These are phyloP conservation scores for Podosphaera leucotricha DNA, from an alignment of 2,329 filamentous ascomycete species.

Conservation along the genomic window DNA sequence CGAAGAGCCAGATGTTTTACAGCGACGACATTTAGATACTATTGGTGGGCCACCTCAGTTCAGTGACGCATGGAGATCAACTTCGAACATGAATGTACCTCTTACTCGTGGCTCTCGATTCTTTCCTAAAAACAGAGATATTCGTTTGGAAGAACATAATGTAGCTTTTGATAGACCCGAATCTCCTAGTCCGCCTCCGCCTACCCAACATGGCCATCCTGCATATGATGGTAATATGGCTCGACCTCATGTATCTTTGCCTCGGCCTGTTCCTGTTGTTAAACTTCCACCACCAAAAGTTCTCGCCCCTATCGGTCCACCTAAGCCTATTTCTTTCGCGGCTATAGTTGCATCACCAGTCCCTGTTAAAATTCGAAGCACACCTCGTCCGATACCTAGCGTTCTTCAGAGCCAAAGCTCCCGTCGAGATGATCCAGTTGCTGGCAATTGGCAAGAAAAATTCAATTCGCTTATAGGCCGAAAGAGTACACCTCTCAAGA, in stretches of 20 bases:
- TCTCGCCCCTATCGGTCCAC: conserved; percentile 20
- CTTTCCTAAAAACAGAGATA: conserved; percentile 28
- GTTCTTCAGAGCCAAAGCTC: conserved; percentile 19
- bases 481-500: conserved; percentile 32
- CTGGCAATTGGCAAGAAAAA: conserved; percentile 49
- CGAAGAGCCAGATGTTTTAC: conserved; percentile 8
- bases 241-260: conserved; percentile 46
- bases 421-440: conserved; percentile 6
- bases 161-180: conserved; percentile 17
- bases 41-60: conserved; percentile 9
- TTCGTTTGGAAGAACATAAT: conserved; percentile 19
- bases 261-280: conserved; percentile 49
- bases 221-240: conserved; percentile 42
- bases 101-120: conserved; percentile 33
- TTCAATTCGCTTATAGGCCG: conserved; percentile 56
- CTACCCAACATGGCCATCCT: conserved; percentile 45
- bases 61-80: conserved; percentile 14
- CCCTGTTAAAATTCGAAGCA: conserved; percentile 2
- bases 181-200: conserved; percentile 49
- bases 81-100: conserved; percentile 16
- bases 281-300: conserved; percentile 41
- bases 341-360: conserved; percentile 18
- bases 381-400: conserved; percentile 6
- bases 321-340: conserved; percentile 22
- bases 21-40: conserved; percentile 6